Percentiles rank a stretch among this genome's conserved stretches.
These are phyloP conservation scores for Paramecium caudatum DNA, from an alignment of 73 alveolate species.

Conservation along the genomic window DNA sequence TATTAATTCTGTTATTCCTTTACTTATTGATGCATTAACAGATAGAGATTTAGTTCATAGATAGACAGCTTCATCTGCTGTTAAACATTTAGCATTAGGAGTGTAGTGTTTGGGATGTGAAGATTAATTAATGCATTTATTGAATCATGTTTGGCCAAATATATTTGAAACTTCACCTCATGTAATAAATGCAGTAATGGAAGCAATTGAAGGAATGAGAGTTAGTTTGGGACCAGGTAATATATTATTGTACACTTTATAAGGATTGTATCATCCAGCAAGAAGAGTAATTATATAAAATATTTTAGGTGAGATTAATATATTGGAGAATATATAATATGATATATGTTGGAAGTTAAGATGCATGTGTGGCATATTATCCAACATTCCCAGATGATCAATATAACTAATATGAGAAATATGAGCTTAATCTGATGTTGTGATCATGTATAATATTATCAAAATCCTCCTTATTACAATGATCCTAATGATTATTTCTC, in stretches of 20 bases:
- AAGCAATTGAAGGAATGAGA: constrained; percentile 99
- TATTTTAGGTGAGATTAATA: constrained; percentile 89
- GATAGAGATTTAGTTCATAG: constrained; percentile 99
- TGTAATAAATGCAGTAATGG: constrained; percentile 99
- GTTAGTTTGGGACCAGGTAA: constrained; percentile 99
- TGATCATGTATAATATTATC: constrained; percentile 65
- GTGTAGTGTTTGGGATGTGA: constrained; percentile 96
- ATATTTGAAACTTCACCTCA: constrained; percentile 99
- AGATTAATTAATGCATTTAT: constrained; percentile 98
- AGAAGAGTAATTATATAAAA: constrained; percentile 89
- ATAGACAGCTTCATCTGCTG: constrained; percentile 99
- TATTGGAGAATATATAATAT: constrained; percentile 99
- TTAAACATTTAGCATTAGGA: constrained; percentile 99
- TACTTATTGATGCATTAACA: constrained; percentile 99
- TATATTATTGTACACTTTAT: constrained; percentile 88
- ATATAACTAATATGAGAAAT: constrained; percentile 69
- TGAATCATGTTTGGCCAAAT: constrained; percentile 99
- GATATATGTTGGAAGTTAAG: constrained; percentile 98
- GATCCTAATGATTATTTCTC: not conserved
- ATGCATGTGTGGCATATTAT: constrained; percentile 93
- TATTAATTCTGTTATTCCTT: constrained; percentile 97
- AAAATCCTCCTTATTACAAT: not conserved
- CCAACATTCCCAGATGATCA: constrained; percentile 89
- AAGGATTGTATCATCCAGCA: constrained; percentile 99
- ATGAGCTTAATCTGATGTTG: constrained; percentile 66